These are phyloP conservation scores for Boletus reticulatus DNA, from an alignment of 768 basidiomycete genomes.

Conservation along the genomic window DNA sequence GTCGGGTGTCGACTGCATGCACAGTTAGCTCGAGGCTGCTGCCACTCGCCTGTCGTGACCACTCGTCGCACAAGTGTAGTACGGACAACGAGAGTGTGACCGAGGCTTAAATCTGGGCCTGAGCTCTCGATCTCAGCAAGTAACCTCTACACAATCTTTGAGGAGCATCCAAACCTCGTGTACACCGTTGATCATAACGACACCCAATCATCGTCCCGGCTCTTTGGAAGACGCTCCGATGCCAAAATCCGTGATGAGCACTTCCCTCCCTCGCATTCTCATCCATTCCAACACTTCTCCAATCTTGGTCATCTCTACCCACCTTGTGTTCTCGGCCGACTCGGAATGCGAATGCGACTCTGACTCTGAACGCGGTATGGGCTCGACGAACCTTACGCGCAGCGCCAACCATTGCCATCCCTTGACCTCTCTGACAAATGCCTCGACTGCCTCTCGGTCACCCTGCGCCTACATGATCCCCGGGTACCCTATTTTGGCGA, in stretches of 20 bases:
- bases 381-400: conserved; percentile 58
- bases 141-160: too few relatives aligned
- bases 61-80: too few relatives aligned
- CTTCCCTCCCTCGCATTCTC: conserved; percentile 53
- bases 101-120: too few relatives aligned
- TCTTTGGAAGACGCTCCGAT: conserved; percentile 45
- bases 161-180: too few relatives aligned
- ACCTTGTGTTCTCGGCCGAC: conserved; percentile 20
- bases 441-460: conserved; percentile 29
- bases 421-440: conserved; percentile 66
- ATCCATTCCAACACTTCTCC: conserved; percentile 70
- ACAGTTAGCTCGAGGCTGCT: too few relatives aligned
- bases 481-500: conserved; percentile 56
- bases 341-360: too few relatives aligned
- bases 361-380: conserved; percentile 2
- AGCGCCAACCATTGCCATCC: conserved; percentile 80
- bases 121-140: too few relatives aligned
- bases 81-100: too few relatives aligned
- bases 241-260: conserved; percentile 60
- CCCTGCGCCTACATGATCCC: not conserved
- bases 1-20: too few relatives aligned
- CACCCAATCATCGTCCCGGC: not conserved
- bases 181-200: too few relatives aligned
- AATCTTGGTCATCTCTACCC: conserved; percentile 69
- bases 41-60: too few relatives aligned